Evolutionary conservation across 1,139 yeast species (phyloP).

Genomic region (Magnusiomyces ingens): DNA sequence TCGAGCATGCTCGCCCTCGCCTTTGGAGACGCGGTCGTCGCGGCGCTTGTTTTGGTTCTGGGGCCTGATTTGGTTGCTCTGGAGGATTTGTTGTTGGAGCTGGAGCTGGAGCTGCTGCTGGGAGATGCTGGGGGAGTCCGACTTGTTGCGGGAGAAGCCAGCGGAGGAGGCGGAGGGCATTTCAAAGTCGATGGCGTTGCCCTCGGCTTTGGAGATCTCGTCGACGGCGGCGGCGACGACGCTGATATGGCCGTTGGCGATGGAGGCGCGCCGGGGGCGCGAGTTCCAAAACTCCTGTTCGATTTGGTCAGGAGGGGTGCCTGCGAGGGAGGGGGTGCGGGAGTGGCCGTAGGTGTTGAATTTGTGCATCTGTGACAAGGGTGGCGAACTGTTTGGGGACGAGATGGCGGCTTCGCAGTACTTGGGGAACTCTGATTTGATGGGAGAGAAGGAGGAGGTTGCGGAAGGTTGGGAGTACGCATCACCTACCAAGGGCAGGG

Average conservation of each 20-base stretch:
- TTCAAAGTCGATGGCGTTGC: background rate
- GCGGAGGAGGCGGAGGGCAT: constrained; percentile 7
- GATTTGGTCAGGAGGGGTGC: background rate
- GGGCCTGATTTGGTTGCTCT: background rate
- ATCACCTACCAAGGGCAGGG: background rate
- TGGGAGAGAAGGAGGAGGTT: background rate
- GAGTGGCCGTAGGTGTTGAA: background rate
- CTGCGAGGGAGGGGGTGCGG: background rate
- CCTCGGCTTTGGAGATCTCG: constrained; percentile 15
- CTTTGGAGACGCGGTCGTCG: constrained; percentile 14
- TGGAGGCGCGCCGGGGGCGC: constrained; percentile 28
- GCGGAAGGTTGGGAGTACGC: background rate
- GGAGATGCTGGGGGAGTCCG: constrained; percentile 17
- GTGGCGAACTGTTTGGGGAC: constrained; percentile 8
- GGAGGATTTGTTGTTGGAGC: background rate
- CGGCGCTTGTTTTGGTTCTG: constrained; percentile 2
- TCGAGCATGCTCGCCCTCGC: constrained; percentile 51
- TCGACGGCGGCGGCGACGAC: constrained; percentile 24
- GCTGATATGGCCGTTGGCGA: constrained; percentile 29
- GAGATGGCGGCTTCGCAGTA: constrained; percentile 1
- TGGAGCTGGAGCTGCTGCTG: background rate
- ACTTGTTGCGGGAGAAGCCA: background rate
- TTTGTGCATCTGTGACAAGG: background rate
- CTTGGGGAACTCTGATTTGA: background rate
- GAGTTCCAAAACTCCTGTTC: constrained; percentile 2